A percentile compares a stretch with the other conserved stretches of the same genome.
Evolutionary conservation across 2,329 filamentous ascomycete species (phyloP).

Genomic region (Colletotrichum musae): DNA sequence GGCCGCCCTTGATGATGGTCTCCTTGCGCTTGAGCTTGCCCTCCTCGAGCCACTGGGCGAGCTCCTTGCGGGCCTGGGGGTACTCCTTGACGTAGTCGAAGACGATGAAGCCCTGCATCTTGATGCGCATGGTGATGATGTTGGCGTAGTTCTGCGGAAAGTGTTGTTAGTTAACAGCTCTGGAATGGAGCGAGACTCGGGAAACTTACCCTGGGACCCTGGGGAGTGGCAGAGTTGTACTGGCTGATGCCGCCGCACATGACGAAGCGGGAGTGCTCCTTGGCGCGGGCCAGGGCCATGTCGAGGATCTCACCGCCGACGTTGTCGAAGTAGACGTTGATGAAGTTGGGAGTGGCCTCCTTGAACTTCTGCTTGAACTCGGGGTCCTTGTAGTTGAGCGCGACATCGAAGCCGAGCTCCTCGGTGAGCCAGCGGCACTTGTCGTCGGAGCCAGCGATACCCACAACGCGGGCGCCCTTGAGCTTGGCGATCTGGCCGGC

Average conservation of each 20-base stretch:
- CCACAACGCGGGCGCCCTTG: conserved; percentile 73
- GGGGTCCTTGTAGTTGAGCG: conserved; percentile 77
- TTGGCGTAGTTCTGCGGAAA: conserved; percentile 63
- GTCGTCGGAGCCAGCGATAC: conserved; percentile 75
- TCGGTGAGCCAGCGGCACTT: conserved; percentile 77
- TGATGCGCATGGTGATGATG: conserved; percentile 69
- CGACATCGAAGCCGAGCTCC: conserved; percentile 77
- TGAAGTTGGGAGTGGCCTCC: conserved; percentile 70
- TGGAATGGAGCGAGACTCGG: neutral
- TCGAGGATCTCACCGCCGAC: conserved; percentile 81
- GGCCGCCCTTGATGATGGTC: conserved; percentile 78
- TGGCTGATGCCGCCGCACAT: conserved; percentile 80
- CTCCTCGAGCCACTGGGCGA: conserved; percentile 77
- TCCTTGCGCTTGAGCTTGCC: conserved; percentile 82
- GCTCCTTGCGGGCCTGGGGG: conserved; percentile 69
- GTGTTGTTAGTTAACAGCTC: conserved; percentile 27
- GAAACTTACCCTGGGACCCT: conserved; percentile 65
- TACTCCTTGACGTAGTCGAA: conserved; percentile 76
- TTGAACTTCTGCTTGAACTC: conserved; percentile 74
- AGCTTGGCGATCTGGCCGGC: conserved; percentile 85
- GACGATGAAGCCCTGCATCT: conserved; percentile 81
- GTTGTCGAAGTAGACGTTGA: conserved; percentile 83
- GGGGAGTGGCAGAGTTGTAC: conserved; percentile 72
- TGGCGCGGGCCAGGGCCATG: conserved; percentile 74
- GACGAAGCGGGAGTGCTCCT: conserved; percentile 74